These are phyloP conservation scores for Endogone sp. DNA, from an alignment of 192 early-diverging fungal genomes.

Conservation along the genomic window DNA sequence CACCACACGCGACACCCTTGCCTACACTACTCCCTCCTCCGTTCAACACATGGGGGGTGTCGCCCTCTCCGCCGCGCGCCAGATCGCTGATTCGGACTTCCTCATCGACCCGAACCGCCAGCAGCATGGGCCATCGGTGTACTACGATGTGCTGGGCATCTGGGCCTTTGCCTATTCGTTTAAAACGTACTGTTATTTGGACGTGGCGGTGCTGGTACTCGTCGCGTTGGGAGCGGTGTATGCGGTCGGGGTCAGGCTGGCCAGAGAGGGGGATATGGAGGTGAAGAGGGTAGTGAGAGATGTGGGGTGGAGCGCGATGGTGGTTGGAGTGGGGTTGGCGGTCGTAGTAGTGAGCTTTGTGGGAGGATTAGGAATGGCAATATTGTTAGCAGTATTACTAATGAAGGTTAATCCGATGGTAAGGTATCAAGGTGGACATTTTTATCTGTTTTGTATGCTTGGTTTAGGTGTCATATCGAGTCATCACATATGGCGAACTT, in stretches of 20 bases:
- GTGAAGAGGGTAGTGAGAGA: background rate
- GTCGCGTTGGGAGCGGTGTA: constrained; percentile 15
- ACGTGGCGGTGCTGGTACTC: constrained; percentile 14
- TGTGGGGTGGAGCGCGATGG: background rate
- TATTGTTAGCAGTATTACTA: constrained; percentile 11
- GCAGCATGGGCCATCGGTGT: constrained; percentile 24
- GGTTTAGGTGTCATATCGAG: no score
- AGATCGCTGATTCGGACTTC: constrained; percentile 41
- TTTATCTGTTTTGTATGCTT: background rate
- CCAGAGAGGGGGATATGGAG: background rate
- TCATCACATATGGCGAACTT: no score
- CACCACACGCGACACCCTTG: constrained; percentile 50
- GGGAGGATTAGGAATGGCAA: background rate
- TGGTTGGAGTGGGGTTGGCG: background rate
- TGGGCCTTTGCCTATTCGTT: constrained; percentile 38
- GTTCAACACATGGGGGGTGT: constrained; percentile 67
- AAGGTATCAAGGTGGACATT: background rate
- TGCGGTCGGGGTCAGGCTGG: background rate
- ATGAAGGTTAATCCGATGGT: constrained; percentile 36
- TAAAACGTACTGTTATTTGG: constrained; percentile 12
- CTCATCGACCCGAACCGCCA: background rate
- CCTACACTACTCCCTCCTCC: constrained; percentile 42
- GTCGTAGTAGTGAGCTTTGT: background rate
- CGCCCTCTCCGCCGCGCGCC: constrained; percentile 39
- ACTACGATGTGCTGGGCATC: constrained; percentile 43